A percentile compares a stretch with the other conserved stretches of the same genome.
Conservation (phyloP, 306 rosid species). For the Senna tora region DNA sequence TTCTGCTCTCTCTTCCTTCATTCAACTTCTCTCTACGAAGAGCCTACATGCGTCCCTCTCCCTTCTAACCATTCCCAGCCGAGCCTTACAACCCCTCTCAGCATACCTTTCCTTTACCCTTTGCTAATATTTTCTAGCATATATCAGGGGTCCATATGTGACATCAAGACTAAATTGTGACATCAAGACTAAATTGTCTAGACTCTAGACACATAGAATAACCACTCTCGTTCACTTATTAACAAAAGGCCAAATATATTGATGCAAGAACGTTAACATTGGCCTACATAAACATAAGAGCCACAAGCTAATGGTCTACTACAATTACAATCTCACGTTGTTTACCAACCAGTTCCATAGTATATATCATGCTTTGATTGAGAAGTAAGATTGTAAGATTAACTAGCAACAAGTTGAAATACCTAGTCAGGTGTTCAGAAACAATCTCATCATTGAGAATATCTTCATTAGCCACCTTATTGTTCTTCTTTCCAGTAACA, state of each 20-base stretch:
- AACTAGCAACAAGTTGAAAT: slow-evolving; percentile 30
- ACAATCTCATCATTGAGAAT: slow-evolving; percentile 82
- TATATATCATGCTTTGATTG: background rate
- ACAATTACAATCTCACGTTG: slow-evolving; percentile 7
- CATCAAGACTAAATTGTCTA: slow-evolving; percentile 7
- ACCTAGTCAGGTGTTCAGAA: slow-evolving; percentile 95
- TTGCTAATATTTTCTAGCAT: too few relatives aligned
- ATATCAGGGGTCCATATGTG: background rate
- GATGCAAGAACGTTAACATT: slow-evolving; percentile 13
- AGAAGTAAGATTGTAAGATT: slow-evolving; percentile 19
- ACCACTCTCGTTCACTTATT: slow-evolving; percentile 21
- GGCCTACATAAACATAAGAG: slow-evolving; percentile 4
- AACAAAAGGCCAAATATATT: slow-evolving; percentile 7
- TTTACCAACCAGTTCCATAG: slow-evolving; percentile 23
- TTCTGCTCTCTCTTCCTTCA: too few relatives aligned
- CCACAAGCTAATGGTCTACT: background rate
- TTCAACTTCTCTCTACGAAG: too few relatives aligned
- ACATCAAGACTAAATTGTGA: slow-evolving; percentile 2
- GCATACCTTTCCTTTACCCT: too few relatives aligned
- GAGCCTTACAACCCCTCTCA: too few relatives aligned
- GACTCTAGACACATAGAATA: slow-evolving; percentile 1
- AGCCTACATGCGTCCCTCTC: too few relatives aligned
- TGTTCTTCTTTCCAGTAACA: slow-evolving; percentile 44
- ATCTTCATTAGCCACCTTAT: slow-evolving; percentile 48
- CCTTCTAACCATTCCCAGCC: too few relatives aligned